A percentile compares a stretch with the other conserved stretches of the same genome.
Conservation (phyloP, 78 protist genomes). For the Creolimax fragrantissima region DNA sequence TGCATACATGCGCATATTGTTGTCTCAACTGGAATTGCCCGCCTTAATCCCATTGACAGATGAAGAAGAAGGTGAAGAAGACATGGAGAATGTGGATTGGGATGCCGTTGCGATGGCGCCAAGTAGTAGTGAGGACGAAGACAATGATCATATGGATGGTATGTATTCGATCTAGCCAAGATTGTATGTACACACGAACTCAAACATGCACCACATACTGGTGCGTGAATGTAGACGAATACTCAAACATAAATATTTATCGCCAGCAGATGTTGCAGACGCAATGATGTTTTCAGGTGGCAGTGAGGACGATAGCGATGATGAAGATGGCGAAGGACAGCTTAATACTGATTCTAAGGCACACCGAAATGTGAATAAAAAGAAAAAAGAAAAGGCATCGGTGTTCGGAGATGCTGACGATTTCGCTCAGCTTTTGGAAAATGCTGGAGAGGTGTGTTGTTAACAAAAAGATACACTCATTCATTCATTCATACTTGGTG, state of each 20-base stretch:
- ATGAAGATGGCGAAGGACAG: not conserved
- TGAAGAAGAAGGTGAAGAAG: not conserved
- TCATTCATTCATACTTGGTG: not conserved
- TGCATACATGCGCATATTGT: too few species aligned
- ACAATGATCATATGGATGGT: not conserved
- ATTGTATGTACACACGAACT: too few species aligned
- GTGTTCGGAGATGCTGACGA: not conserved
- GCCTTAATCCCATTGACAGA: too few species aligned
- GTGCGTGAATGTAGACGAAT: too few species aligned
- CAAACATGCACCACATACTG: too few species aligned
- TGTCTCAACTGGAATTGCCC: too few species aligned
- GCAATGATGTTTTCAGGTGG: too few species aligned
- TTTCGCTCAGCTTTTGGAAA: not conserved
- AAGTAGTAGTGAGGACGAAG: not conserved
- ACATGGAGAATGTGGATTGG: slow-evolving; percentile 10
- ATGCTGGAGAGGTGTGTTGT: not conserved
- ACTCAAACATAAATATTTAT: too few species aligned
- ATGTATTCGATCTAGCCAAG: too few species aligned
- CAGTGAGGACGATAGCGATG: not conserved
- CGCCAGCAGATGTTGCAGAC: too few species aligned
- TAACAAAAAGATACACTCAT: not conserved
- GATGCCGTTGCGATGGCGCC: slow-evolving; percentile 9
- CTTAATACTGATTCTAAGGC: not conserved
- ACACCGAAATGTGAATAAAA: not conserved
- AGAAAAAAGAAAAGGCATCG: not conserved